Evolutionary conservation across 1,284 basidiomycete species (phyloP), one percentile per base, ranked within the genome.

Genomic region (Prillingera fragicola): DNA sequence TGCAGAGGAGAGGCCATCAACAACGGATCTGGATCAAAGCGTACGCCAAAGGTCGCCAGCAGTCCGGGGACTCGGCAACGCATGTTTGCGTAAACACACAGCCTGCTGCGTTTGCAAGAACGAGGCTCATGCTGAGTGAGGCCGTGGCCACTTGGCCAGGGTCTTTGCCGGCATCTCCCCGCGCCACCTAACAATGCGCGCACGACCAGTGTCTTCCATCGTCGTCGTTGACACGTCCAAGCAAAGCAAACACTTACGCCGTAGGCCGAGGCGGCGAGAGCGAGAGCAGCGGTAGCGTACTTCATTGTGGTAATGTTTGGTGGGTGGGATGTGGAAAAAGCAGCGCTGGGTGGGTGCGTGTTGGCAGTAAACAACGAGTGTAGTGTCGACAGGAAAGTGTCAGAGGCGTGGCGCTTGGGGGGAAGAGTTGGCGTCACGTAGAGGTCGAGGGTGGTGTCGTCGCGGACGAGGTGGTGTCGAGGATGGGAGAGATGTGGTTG

Each of bases 271-370:
- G 43, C 12, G 26, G 46, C 51, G 18, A 49, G 37, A 26, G 44
- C 22, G 25, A 41, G 36, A 24, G 50, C 38, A 33, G 50, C 41
- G 26, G 41, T 22, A 8, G 50, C 18, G 43, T 38, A 49, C 51
- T 52, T 52, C 51, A 52, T 52, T 14, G 43, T 48, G 14, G 23
- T 24, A 14, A n/a, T 10, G n/a, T 15, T 35, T 23, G 28, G 27
- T 28, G 12, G 27, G 14, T n/a, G 18, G 23, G 35, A 15, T 25
- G 28, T 17, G 4, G 17, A 32, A 25, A 23, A 23, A 28, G 15
- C 22, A 24, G 19, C 23, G 21, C 23, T 33, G 19, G 24, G 23
- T 15, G 24, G 25, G 31, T 22, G 26, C 6, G 14, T 17, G 37
- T 21, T 25, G 36, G 23, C 23, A 38, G 37, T 27, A 39, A 29